Evolutionary conservation across 139 green algal species (phyloP).

Genomic region (Chlamydomonas sphaeroides): DNA sequence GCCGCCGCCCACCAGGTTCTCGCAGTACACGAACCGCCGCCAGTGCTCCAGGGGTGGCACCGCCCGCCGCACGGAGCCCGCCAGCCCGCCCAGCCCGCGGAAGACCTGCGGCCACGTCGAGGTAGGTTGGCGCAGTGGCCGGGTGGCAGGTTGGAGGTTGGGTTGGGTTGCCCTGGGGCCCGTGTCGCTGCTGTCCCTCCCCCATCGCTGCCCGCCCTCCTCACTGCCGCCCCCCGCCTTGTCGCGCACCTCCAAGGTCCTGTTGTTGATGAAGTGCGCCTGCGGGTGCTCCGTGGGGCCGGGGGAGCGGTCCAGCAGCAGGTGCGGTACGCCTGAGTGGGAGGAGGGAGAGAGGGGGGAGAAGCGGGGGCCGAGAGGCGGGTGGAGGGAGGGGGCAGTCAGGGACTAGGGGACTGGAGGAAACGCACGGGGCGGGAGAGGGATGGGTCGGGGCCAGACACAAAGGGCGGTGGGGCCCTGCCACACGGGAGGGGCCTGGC

Average conservation of each 20-base stretch:
- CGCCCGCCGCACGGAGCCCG: conserved; percentile 48
- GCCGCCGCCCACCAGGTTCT: conserved; percentile 48
- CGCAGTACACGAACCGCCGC: conserved; percentile 84
- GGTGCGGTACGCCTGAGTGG: conserved; percentile 60
- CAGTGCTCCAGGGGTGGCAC: conserved; percentile 83
- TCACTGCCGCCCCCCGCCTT: not conserved
- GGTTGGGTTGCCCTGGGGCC: not conserved
- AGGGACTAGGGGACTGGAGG: too few species aligned
- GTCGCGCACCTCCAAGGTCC: conserved; percentile 87
- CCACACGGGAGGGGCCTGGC: too few species aligned
- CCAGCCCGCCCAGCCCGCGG: conserved; percentile 60
- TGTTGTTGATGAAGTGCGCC: conserved; percentile 95
- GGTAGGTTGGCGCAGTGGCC: too few species aligned
- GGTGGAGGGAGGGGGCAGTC: too few species aligned
- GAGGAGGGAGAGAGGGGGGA: too few species aligned
- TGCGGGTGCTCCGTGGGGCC: conserved; percentile 78
- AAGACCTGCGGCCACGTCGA: conserved; percentile 58
- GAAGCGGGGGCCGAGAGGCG: too few species aligned
- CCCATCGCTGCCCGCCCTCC: too few species aligned
- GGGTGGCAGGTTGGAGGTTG: too few species aligned
- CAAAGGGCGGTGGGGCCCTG: too few species aligned
- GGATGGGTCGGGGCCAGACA: too few species aligned
- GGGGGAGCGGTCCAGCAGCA: conserved; percentile 74
- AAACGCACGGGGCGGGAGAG: too few species aligned
- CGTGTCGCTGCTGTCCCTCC: too few species aligned